These are phyloP conservation scores for Dioscorea dumetorum DNA, from an alignment of 106 monocot genomes.

Conservation along the genomic window DNA sequence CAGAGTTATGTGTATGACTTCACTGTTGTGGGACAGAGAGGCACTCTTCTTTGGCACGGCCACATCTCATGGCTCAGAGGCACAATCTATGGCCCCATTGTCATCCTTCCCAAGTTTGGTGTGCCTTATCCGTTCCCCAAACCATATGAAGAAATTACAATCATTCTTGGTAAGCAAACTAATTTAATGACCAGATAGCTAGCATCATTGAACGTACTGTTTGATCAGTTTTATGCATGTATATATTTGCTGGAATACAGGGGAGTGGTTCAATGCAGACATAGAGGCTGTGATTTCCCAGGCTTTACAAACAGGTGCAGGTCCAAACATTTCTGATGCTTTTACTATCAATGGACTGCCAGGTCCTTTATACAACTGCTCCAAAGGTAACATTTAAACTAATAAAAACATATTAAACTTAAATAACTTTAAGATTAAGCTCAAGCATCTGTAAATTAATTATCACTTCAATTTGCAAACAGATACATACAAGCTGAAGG, in stretches of 20 bases:
- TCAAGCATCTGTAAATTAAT: neutral
- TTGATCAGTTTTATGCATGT: neutral
- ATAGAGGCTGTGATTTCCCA: conserved; percentile 33
- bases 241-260: conserved; percentile 4
- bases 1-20: conserved; percentile 47
- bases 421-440: no score
- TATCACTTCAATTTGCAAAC: neutral
- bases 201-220: neutral
- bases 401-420: neutral
- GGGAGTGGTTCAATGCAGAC: conserved; percentile 45
- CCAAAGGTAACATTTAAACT: neutral
- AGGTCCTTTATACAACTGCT: conserved; percentile 40
- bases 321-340: conserved; percentile 49
- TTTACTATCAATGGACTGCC: conserved; percentile 44
- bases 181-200: neutral
- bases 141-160: conserved; percentile 39
- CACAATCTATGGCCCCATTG: conserved; percentile 36
- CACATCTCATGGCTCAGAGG: conserved; percentile 48
- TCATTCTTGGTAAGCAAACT: conserved; percentile 26
- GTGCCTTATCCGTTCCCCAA: conserved; percentile 40
- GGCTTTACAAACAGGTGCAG: conserved; percentile 34
- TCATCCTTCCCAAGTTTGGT: conserved; percentile 43
- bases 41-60: conserved; percentile 53
- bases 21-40: conserved; percentile 42
- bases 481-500: conserved; percentile 50